Conservation (phyloP, 495 filamentous ascomycete species). For the Penicillium arizonense region DNA sequence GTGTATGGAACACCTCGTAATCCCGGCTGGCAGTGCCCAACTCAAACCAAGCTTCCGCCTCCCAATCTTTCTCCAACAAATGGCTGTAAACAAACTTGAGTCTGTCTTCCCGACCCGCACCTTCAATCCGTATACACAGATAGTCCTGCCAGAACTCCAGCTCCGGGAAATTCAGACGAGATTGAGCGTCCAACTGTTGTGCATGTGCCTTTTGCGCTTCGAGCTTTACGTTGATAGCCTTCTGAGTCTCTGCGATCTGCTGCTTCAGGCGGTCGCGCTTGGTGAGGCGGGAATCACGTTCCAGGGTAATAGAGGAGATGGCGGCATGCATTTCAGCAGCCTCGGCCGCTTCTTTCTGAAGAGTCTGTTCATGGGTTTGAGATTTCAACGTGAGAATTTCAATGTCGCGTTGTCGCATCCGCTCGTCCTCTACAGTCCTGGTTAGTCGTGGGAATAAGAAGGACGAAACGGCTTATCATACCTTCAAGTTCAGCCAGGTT, state of each 20-base stretch:
- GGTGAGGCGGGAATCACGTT: constrained; percentile 72
- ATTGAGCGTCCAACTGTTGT: constrained; percentile 71
- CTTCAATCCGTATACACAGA: constrained; percentile 85
- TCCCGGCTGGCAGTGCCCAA: constrained; percentile 76
- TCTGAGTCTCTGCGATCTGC: constrained; percentile 78
- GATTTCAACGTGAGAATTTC: constrained; percentile 78
- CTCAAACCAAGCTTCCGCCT: constrained; percentile 91
- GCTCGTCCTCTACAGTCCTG: constrained; percentile 69
- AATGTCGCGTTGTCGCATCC: constrained; percentile 83
- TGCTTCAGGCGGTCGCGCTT: constrained; percentile 70
- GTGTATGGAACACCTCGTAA: constrained; percentile 74
- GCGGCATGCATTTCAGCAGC: constrained; percentile 81
- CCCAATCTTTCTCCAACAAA: constrained; percentile 78
- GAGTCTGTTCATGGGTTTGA: constrained; percentile 72
- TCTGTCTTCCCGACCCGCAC: constrained; percentile 77
- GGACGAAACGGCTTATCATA: constrained; percentile 31
- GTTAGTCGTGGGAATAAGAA: constrained; percentile 16
- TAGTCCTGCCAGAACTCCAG: constrained; percentile 94
- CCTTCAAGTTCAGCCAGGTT: constrained; percentile 88
- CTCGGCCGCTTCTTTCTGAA: constrained; percentile 83
- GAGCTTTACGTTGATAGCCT: constrained; percentile 58
- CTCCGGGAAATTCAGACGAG: constrained; percentile 84
- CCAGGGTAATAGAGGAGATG: constrained; percentile 69
- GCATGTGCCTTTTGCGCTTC: constrained; percentile 62
- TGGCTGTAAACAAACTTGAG: constrained; percentile 92